Percentiles rank a stretch among this genome's conserved stretches.
Conservation (phyloP, 2,329 filamentous ascomycete genomes). For the Phyllosticta citriasiana region DNA sequence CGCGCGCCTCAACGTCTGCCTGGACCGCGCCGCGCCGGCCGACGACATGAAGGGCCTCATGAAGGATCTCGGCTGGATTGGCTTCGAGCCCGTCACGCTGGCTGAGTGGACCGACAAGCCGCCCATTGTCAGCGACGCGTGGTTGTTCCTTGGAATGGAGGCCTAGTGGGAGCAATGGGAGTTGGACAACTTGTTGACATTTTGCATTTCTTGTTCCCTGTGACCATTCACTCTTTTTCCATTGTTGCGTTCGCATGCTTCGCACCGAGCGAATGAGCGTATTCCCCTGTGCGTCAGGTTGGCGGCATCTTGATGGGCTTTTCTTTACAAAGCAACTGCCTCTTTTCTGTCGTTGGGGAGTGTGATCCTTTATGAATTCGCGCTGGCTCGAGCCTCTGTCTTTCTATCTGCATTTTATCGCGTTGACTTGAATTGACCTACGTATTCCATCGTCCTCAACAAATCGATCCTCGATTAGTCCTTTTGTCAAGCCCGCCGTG, state of each 20-base stretch:
- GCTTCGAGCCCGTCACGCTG: slow-evolving; percentile 74
- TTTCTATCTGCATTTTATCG: background rate
- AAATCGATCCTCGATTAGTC: background rate
- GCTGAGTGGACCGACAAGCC: slow-evolving; percentile 58
- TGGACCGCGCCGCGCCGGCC: slow-evolving; percentile 52
- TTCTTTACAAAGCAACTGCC: background rate
- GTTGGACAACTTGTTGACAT: background rate
- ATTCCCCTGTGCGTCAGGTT: too few relatives aligned
- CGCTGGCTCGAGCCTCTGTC: background rate
- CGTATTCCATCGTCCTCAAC: too few relatives aligned
- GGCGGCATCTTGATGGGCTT: background rate
- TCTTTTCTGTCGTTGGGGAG: background rate
- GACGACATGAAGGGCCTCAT: slow-evolving; percentile 57
- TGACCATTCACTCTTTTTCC: background rate
- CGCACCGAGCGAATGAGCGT: background rate
- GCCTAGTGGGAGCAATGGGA: slow-evolving; percentile 39
- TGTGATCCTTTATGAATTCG: too few relatives aligned
- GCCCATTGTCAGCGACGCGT: slow-evolving; percentile 62
- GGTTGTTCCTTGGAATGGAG: slow-evolving; percentile 86
- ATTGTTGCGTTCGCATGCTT: background rate
- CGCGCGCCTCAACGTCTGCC: slow-evolving; percentile 66
- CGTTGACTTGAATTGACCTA: too few relatives aligned
- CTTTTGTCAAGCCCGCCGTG: background rate
- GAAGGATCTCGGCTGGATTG: slow-evolving; percentile 86
- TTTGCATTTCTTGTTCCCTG: background rate